Base-by-base conservation (phyloP, 2,329 filamentous ascomycete genomes). In the Xylariales sp. region DNA sequence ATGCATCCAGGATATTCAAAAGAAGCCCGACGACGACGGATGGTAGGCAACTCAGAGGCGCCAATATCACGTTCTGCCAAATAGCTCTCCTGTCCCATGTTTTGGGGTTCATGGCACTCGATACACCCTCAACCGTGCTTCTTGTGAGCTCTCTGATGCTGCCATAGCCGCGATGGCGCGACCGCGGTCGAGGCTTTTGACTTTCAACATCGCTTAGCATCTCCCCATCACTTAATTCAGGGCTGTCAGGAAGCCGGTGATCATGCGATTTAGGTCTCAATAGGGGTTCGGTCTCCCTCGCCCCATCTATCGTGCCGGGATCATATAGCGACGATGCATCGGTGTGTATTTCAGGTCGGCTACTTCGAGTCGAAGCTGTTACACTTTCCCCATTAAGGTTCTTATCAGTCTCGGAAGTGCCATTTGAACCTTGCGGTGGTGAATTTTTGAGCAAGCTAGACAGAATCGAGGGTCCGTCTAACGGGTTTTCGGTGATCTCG, bases 1-100 rank as follows among this genome's bases (percentile, higher is more conserved):
- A 66, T 5, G 90, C 93, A 67, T 98, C 93, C 15, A 98, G 70
- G 31, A 98, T 84, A 50, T 98, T 98, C 14, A 98, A 76, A 2
- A 98, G 70, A 18, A 95, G 65, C 0, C 93, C 93, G 1, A 98
- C 78, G 48, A 95, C 76, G 1, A 97, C 91, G 4, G 91, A 85
- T 2, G 93, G 93, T 13, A 96, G 59, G 48, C 83, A 85, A 33
- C 78, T 79, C 14, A 78, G 66, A 1, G 89, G 88, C 27, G 79
- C 71, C 10, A 88, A 60, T 3, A 94, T 61, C 1, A 71, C 73
- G 30, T 76, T 74, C 27, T 77, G 60, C 71, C 81, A 83, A 6
- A 95, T 68, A 1, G 73, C 65, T 47, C 72, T 74, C 40, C 68
- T 70, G 56, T 91, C 71, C 86, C 90, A 96, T 16, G 69, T 70